A percentile compares a stretch with the other conserved stretches of the same genome.
These are phyloP conservation scores for Infundibulicybe gibba DNA, from an alignment of 768 basidiomycete genomes.

Conservation along the genomic window DNA sequence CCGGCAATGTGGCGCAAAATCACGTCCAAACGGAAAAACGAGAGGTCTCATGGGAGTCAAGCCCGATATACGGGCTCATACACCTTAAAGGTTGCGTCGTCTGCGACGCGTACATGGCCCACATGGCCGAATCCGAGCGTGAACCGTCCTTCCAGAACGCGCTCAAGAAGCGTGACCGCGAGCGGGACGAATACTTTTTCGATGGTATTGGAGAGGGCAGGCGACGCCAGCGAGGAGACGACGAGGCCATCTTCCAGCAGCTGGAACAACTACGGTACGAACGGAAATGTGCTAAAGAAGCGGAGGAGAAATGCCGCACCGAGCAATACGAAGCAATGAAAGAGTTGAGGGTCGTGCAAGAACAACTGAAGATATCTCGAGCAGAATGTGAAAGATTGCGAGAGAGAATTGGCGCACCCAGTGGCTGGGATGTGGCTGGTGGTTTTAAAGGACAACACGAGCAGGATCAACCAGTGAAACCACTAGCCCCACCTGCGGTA, in stretches of 20 bases:
- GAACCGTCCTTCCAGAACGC: conserved; percentile 37
- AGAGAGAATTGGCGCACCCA: conserved; percentile 3
- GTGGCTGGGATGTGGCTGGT: conserved; percentile 3
- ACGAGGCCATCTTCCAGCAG: conserved; percentile 27
- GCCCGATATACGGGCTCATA: conserved; percentile 34
- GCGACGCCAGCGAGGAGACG: conserved; percentile 35
- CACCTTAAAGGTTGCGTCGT: conserved; percentile 34
- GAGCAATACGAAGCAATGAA: conserved; percentile 31
- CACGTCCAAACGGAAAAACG: conserved; percentile 1
- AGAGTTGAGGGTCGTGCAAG: conserved; percentile 15
- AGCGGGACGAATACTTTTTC: conserved; percentile 32
- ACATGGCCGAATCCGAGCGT: conserved; percentile 31
- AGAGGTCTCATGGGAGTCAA: conserved; percentile 32
- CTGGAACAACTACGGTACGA: conserved; percentile 28
- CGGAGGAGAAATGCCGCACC: conserved; percentile 17
- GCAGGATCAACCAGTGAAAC: too few species aligned
- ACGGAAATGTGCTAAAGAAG: conserved; percentile 30
- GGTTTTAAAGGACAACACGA: neutral
- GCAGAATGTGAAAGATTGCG: conserved; percentile 26
- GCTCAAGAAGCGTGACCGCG: conserved; percentile 31
- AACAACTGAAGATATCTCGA: conserved; percentile 26
- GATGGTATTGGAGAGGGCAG: conserved; percentile 36
- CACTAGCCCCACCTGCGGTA: too few species aligned
- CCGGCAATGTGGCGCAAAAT: too few species aligned
- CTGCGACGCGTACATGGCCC: conserved; percentile 35